Evolutionary conservation across 441 rosid species (phyloP).

Genomic region (Gossypium lobatum): DNA sequence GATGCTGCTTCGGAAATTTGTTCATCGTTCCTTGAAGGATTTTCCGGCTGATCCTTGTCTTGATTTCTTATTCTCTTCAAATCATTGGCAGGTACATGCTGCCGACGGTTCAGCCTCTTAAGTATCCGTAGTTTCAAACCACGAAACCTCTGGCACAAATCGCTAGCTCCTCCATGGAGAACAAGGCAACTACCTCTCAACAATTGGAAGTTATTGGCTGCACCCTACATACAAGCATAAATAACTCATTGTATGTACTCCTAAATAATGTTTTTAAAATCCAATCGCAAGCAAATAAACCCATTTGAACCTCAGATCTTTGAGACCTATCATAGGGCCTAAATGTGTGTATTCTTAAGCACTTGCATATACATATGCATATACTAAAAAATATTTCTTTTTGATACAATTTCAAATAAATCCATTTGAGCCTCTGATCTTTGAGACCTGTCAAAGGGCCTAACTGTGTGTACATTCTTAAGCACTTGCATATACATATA

Average conservation of each 20-base stretch:
- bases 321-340: background rate
- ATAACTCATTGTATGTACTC: background rate
- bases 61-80: conserved; percentile 31
- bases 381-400: no score
- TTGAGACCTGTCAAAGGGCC: no score
- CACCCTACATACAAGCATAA: conserved; percentile 27
- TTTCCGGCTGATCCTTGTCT: conserved; percentile 18
- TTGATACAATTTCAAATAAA: no score
- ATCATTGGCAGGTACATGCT: conserved; percentile 24
- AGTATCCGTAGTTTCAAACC: conserved; percentile 42
- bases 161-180: conserved; percentile 30
- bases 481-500: no score
- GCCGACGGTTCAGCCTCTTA: conserved; percentile 31
- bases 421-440: no score
- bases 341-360: background rate
- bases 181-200: conserved; percentile 25
- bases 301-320: background rate
- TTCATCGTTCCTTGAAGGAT: conserved; percentile 29
- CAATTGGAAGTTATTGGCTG: conserved; percentile 17
- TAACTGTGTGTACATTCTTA: no score
- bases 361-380: no score
- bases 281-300: background rate
- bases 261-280: background rate
- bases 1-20: conserved; percentile 22
- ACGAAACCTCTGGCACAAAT: conserved; percentile 34